Percentiles rank a stretch among this genome's conserved stretches.
Evolutionary conservation across 805 yeast species (phyloP).

Genomic region (Candida boidinii): DNA sequence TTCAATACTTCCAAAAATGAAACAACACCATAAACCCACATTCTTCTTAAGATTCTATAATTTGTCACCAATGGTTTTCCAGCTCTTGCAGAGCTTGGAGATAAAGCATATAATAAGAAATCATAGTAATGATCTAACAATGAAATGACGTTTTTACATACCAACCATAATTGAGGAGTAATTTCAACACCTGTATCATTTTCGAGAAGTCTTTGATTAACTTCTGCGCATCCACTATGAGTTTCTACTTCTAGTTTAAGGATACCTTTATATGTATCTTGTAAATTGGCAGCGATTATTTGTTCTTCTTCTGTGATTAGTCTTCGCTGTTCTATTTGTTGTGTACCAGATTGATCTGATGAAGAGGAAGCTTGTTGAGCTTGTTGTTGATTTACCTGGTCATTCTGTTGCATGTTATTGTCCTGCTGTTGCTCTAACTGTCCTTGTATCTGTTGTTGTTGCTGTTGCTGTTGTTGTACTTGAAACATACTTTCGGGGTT

Average conservation of each 20-base stretch:
- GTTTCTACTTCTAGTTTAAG: slow-evolving; percentile 60
- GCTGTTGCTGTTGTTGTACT: slow-evolving; percentile 3
- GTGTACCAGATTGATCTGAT: slow-evolving; percentile 14
- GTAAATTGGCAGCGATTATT: slow-evolving; percentile 58
- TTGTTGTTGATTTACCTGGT: slow-evolving; percentile 4
- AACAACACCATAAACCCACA: slow-evolving; percentile 84
- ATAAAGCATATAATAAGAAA: slow-evolving; percentile 60
- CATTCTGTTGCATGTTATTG: no score
- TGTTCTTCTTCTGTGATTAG: slow-evolving; percentile 48
- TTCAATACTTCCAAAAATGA: slow-evolving; percentile 72
- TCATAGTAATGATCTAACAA: slow-evolving; percentile 66
- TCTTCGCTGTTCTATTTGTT: slow-evolving; percentile 15
- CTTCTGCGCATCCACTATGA: slow-evolving; percentile 59
- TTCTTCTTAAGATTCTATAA: slow-evolving; percentile 67
- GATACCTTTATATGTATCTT: slow-evolving; percentile 66
- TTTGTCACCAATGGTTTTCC: slow-evolving; percentile 72
- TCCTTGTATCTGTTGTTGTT: slow-evolving; percentile 7
- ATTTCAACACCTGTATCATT: slow-evolving; percentile 42
- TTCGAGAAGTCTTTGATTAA: slow-evolving; percentile 40
- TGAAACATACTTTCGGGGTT: no score
- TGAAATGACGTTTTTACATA: slow-evolving; percentile 59
- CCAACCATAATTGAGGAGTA: slow-evolving; percentile 58
- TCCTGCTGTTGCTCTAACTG: slow-evolving; percentile 6
- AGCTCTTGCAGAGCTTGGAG: slow-evolving; percentile 58
- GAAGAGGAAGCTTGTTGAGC: slow-evolving; percentile 7